These are phyloP conservation scores for Cutaneotrichosporon mucoides DNA, from an alignment of 1,284 basidiomycete species.

Conservation along the genomic window DNA sequence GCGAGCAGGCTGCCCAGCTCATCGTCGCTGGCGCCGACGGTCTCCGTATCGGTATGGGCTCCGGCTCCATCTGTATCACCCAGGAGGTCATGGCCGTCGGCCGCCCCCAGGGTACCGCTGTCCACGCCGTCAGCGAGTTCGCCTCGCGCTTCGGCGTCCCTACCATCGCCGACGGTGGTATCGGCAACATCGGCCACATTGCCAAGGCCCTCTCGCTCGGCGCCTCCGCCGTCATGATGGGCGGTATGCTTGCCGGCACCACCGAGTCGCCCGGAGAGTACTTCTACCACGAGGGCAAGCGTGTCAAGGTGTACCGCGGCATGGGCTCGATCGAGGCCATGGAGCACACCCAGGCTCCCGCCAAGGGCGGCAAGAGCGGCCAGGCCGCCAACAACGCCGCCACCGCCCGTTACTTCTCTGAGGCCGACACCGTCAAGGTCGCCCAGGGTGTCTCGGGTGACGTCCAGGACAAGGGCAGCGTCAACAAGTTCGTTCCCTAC, in stretches of 20 bases:
- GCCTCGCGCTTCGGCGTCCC: slow-evolving; percentile 85
- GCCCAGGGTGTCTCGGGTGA: slow-evolving; percentile 96
- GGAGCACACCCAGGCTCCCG: slow-evolving; percentile 68
- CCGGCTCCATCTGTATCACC: slow-evolving; percentile 97
- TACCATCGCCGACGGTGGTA: slow-evolving; percentile 96
- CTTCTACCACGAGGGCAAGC: slow-evolving; percentile 97
- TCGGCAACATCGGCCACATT: slow-evolving; percentile 94
- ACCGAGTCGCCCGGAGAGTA: slow-evolving; percentile 98
- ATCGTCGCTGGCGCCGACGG: slow-evolving; percentile 94
- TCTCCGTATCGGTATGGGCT: slow-evolving; percentile 94
- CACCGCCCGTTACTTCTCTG: slow-evolving; percentile 95
- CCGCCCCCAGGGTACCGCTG: slow-evolving; percentile 93
- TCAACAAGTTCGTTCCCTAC: slow-evolving; percentile 88
- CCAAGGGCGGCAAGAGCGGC: slow-evolving; percentile 53
- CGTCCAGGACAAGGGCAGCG: slow-evolving; percentile 94
- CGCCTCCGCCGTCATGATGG: slow-evolving; percentile 98
- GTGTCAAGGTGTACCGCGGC: slow-evolving; percentile 96
- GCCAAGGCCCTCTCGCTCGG: slow-evolving; percentile 94
- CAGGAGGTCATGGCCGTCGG: slow-evolving; percentile 99
- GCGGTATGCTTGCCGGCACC: slow-evolving; percentile 90
- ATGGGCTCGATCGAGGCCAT: slow-evolving; percentile 98
- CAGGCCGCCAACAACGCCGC: slow-evolving; percentile 81
- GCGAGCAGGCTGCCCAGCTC: slow-evolving; percentile 91
- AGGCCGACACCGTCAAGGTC: slow-evolving; percentile 90
- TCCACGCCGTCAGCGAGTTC: slow-evolving; percentile 92